These are phyloP conservation scores for Kwoniella dendrophila DNA, from an alignment of 768 basidiomycete genomes.

Conservation along the genomic window DNA sequence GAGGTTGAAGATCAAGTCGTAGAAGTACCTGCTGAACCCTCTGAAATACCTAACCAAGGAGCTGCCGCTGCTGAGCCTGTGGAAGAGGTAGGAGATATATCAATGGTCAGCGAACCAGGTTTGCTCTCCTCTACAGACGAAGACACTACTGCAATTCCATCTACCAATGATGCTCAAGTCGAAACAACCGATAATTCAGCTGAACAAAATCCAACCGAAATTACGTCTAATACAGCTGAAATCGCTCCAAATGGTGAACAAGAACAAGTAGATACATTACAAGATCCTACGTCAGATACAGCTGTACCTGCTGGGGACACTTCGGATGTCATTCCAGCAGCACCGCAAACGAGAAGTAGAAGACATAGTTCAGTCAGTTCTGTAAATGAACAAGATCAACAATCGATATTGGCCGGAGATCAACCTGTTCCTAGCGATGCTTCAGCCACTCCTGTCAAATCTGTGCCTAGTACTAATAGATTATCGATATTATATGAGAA, in stretches of 20 bases:
- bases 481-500: constrained; percentile 95
- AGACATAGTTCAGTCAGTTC: constrained; percentile 25
- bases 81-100: constrained; percentile 26
- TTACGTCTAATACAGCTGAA: too few species aligned
- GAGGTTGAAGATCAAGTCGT: constrained; percentile 10
- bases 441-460: background rate
- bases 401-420: constrained; percentile 8
- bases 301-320: too few species aligned
- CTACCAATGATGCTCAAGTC: background rate
- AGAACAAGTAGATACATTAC: too few species aligned
- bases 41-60: background rate
- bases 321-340: too few species aligned
- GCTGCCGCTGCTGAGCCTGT: constrained; percentile 4
- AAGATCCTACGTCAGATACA: too few species aligned
- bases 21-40: constrained; percentile 16
- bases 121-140: background rate
- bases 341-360: constrained; percentile 21
- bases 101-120: constrained; percentile 26
- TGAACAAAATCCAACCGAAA: too few species aligned
- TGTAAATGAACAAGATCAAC: constrained; percentile 9
- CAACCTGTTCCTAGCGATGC: background rate
- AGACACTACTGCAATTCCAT: too few species aligned
- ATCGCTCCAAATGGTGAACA: background rate
- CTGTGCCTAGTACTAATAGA: constrained; percentile 54
- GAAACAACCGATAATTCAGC: background rate